Conservation (phyloP, 306 rosid genomes). For the Sicyos edulis region DNA sequence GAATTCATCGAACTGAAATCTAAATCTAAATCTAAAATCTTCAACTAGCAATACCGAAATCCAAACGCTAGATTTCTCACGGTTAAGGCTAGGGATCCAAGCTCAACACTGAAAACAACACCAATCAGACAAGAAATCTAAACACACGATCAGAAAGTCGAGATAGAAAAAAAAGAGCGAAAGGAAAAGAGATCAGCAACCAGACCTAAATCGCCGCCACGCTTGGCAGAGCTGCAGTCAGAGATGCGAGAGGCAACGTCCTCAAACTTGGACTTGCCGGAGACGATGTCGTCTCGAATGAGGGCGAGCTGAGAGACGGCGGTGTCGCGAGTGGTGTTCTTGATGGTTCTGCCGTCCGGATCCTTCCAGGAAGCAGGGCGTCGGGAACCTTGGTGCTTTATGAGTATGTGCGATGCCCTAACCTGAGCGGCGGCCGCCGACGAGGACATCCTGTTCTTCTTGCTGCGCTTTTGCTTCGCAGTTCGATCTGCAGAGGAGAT, state of each 20-base stretch:
- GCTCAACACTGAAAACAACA: too few species aligned
- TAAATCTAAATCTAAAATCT: neutral
- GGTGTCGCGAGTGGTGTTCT: slow-evolving; percentile 55
- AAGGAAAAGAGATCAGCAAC: neutral
- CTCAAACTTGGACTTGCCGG: slow-evolving; percentile 67
- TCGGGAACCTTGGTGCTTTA: slow-evolving; percentile 88
- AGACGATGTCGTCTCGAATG: slow-evolving; percentile 60
- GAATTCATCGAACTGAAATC: too few species aligned
- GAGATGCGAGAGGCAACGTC: slow-evolving; percentile 71
- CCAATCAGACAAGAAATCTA: slow-evolving; percentile 4
- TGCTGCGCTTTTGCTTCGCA: slow-evolving; percentile 42
- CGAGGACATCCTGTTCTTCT: slow-evolving; percentile 59
- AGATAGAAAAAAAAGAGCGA: neutral
- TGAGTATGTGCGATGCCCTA: slow-evolving; percentile 90
- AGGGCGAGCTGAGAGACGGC: slow-evolving; percentile 67
- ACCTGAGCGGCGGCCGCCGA: slow-evolving; percentile 49
- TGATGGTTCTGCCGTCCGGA: slow-evolving; percentile 79
- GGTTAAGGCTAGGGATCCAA: slow-evolving; percentile 6
- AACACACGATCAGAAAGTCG: neutral
- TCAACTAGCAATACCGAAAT: neutral
- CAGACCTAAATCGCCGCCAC: slow-evolving; percentile 93
- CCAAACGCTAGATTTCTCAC: neutral
- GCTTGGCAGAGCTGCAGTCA: slow-evolving; percentile 96
- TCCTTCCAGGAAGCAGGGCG: slow-evolving; percentile 96
- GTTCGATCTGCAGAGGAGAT: slow-evolving; percentile 44